These are phyloP conservation scores for Ophiocordyceps australis DNA, from an alignment of 2,329 filamentous ascomycete genomes.

Conservation along the genomic window DNA sequence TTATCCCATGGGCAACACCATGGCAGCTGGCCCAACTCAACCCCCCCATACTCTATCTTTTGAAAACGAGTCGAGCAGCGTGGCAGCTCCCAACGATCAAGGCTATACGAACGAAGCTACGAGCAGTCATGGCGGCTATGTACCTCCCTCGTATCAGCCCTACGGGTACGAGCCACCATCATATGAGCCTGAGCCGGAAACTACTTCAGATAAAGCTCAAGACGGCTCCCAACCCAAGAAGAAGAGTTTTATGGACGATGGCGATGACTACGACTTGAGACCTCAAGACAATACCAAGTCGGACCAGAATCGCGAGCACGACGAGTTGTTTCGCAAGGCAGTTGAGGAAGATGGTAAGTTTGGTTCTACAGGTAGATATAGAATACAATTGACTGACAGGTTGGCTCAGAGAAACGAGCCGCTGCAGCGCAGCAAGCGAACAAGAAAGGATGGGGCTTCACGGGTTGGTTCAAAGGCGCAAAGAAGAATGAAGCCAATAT, in stretches of 20 bases:
- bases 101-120: slow-evolving; percentile 7
- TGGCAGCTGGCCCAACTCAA: no score
- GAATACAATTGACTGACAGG: slow-evolving; percentile 4
- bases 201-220: slow-evolving; percentile 20
- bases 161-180: slow-evolving; percentile 39
- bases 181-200: slow-evolving; percentile 30
- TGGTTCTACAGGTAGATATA: neutral
- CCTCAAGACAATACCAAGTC: slow-evolving; percentile 40
- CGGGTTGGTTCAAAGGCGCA: slow-evolving; percentile 67
- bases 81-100: slow-evolving; percentile 5
- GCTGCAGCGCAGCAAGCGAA: slow-evolving; percentile 21
- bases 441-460: slow-evolving; percentile 64
- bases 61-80: no score
- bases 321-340: slow-evolving; percentile 70
- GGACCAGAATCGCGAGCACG: slow-evolving; percentile 60
- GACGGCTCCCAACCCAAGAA: slow-evolving; percentile 45
- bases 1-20: no score
- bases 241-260: slow-evolving; percentile 67
- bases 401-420: slow-evolving; percentile 39
- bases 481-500: slow-evolving; percentile 29
- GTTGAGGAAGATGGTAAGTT: slow-evolving; percentile 51
- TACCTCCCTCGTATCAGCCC: slow-evolving; percentile 43
- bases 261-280: slow-evolving; percentile 45
- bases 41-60: no score
- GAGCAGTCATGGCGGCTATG: slow-evolving; percentile 27